Evolutionary conservation across 2,329 filamentous ascomycete genomes (phyloP), one percentile per base, ranked within the genome.

Genomic region (Colletotrichum sp.): DNA sequence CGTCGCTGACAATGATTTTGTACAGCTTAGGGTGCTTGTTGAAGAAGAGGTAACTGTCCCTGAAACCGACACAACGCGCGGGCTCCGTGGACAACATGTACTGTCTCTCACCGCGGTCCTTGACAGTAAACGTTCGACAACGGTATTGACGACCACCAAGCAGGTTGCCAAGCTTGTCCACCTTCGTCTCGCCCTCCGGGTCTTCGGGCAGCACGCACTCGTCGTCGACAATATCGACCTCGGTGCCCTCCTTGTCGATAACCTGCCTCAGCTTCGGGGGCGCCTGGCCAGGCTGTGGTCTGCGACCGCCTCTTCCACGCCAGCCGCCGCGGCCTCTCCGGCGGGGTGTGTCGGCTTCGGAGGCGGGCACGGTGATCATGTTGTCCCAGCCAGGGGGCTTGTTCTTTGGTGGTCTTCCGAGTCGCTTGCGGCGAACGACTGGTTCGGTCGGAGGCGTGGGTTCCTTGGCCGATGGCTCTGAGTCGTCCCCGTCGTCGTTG

Each of bases 31-130:
- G 95, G 86, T 99, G 97, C 86, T 99, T 99, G 78, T 97, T 98
- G 89, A 99, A 99, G 90, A 99, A 98, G 30, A 99, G 92, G 83
- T 99, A 99, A 78, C 96, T 98, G 88, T 99, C 97, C 79, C 97
- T 92, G 89, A 99, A 99, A 18, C 97, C 97, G 71, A 98, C 96
- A 81, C 97, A 99, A 79, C 97, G 94, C 28, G 97, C 97, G 7
- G 97, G 98, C 83, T 99, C 97, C 6, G 97, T 99, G 5, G 97
- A 99, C 85, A 99, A 87, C 97, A 99, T 99, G 91, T 99, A 99
- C 13, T 98, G 92, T 72, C 96, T 90, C 66, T 96, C 91, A 49
- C 94, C 96, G 78, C 96, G 92, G 71, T 95, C 96, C 21, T 92
- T 90, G 78, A 99, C 94, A 9, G 94, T 98, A 84, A 99, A 99